These are phyloP conservation scores for Hypericum perforatum DNA, from an alignment of 345 rosid species.

Conservation along the genomic window DNA sequence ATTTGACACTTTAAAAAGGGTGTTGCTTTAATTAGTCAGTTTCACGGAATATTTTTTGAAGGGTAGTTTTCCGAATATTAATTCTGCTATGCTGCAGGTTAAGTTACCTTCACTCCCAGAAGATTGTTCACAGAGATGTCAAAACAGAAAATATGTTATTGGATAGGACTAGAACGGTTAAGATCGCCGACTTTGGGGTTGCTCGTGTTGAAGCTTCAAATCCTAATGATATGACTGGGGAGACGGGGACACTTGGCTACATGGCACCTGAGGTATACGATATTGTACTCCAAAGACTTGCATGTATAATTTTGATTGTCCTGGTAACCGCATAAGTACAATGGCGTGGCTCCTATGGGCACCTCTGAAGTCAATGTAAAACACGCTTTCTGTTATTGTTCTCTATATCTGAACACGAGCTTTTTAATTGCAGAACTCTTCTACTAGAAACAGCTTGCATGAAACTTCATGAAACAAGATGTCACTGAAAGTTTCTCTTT, in stretches of 20 bases:
- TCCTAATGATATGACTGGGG: slow-evolving; percentile 99
- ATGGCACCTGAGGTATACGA: slow-evolving; percentile 96
- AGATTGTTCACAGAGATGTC: slow-evolving; percentile 97
- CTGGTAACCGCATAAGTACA: too few relatives aligned
- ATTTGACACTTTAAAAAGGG: neutral
- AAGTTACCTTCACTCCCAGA: slow-evolving; percentile 90
- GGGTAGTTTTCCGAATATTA: too few relatives aligned
- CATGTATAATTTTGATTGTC: too few relatives aligned
- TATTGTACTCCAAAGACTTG: too few relatives aligned
- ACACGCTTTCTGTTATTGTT: too few relatives aligned
- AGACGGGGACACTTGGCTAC: slow-evolving; percentile 98
- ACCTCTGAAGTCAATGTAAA: too few relatives aligned
- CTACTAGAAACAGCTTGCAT: too few relatives aligned
- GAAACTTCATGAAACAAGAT: too few relatives aligned
- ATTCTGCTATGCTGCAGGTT: slow-evolving; percentile 38
- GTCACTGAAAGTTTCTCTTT: too few relatives aligned
- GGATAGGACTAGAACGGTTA: slow-evolving; percentile 72
- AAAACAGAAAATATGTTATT: slow-evolving; percentile 98
- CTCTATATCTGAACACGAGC: too few relatives aligned
- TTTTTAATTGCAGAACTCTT: too few relatives aligned
- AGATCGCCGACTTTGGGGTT: slow-evolving; percentile 97
- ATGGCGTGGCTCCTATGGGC: too few relatives aligned
- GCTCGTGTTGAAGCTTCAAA: slow-evolving; percentile 99
- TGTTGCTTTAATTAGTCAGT: neutral
- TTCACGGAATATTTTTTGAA: neutral